These are phyloP conservation scores for Xylaria sp. DNA, from an alignment of 2,329 filamentous ascomycete genomes.

Conservation along the genomic window DNA sequence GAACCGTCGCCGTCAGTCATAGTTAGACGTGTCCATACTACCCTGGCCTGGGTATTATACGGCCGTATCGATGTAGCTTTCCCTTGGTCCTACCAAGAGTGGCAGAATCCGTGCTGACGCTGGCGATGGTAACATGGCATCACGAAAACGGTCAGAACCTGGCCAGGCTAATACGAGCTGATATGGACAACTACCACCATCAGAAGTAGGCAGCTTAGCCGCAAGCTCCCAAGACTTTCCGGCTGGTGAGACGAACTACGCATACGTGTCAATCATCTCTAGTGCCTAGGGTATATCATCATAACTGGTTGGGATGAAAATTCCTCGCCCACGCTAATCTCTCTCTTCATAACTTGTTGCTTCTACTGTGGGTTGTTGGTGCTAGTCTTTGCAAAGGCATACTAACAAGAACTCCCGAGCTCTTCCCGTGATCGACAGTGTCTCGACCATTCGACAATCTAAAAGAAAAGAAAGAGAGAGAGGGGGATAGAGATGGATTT, in stretches of 20 bases:
- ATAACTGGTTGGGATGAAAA: not conserved
- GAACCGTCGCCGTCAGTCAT: not conserved
- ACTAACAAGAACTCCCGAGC: not conserved
- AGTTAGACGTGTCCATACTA: not conserved
- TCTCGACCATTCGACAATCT: conserved; percentile 5
- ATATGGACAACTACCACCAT: not conserved
- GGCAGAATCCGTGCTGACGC: not conserved
- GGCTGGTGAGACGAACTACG: conserved; percentile 22
- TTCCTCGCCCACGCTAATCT: not conserved
- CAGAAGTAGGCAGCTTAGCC: conserved; percentile 3
- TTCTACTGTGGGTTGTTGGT: no score
- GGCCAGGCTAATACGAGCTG: conserved; percentile 21
- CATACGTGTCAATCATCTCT: conserved; percentile 9
- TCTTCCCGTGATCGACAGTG: conserved; percentile 8
- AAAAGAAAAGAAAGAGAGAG: not conserved
- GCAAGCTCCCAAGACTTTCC: conserved; percentile 3
- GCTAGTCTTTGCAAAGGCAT: not conserved
- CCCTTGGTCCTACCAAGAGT: conserved; percentile 2
- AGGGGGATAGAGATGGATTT: not conserved
- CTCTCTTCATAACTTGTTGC: no score
- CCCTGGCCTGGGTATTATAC: not conserved
- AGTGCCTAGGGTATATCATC: not conserved
- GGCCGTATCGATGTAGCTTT: conserved; percentile 6
- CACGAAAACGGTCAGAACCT: conserved; percentile 17
- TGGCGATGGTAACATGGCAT: conserved; percentile 10